These are phyloP conservation scores for Talaromyces sp. DNA, from an alignment of 2,329 filamentous ascomycete genomes.

Conservation along the genomic window DNA sequence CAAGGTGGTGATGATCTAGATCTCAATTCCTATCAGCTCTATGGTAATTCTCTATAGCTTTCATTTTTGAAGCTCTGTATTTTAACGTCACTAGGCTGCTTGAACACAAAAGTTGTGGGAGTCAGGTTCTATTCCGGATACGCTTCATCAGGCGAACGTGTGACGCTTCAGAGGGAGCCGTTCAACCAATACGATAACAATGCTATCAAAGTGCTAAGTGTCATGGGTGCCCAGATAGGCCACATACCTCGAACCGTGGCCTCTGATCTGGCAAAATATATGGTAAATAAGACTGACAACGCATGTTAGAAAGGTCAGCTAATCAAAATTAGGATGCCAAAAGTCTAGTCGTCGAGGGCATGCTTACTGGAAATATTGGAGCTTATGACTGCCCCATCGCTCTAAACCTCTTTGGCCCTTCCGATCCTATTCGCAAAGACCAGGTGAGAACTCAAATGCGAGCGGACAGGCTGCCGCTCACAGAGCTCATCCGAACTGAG, in stretches of 20 bases:
- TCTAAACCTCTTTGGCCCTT: conserved; percentile 66
- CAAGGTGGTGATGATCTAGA: conserved; percentile 37
- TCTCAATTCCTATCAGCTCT: conserved; percentile 34
- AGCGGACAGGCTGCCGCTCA: conserved; percentile 59
- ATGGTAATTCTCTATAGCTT: conserved; percentile 32
- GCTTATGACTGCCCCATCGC: conserved; percentile 68
- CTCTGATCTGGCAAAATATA: conserved; percentile 67
- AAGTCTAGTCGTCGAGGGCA: conserved; percentile 63
- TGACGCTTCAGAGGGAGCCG: conserved; percentile 63
- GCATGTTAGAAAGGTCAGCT: not conserved
- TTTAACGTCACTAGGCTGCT: conserved; percentile 31
- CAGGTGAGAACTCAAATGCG: conserved; percentile 61
- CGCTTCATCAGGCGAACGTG: conserved; percentile 60
- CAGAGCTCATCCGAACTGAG: conserved; percentile 53
- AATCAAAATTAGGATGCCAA: conserved; percentile 48
- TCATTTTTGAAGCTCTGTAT: not conserved
- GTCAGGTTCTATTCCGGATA: conserved; percentile 61
- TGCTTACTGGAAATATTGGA: conserved; percentile 63
- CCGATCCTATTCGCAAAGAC: conserved; percentile 50
- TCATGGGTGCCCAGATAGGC: conserved; percentile 70
- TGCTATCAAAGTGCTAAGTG: conserved; percentile 75
- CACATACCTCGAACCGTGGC: conserved; percentile 68
- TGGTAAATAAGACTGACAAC: conserved; percentile 47
- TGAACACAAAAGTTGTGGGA: conserved; percentile 58
- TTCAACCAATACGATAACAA: conserved; percentile 68